Base-by-base conservation (phyloP, 2,329 filamentous ascomycete species). In the Ophiostoma populinum region DNA sequence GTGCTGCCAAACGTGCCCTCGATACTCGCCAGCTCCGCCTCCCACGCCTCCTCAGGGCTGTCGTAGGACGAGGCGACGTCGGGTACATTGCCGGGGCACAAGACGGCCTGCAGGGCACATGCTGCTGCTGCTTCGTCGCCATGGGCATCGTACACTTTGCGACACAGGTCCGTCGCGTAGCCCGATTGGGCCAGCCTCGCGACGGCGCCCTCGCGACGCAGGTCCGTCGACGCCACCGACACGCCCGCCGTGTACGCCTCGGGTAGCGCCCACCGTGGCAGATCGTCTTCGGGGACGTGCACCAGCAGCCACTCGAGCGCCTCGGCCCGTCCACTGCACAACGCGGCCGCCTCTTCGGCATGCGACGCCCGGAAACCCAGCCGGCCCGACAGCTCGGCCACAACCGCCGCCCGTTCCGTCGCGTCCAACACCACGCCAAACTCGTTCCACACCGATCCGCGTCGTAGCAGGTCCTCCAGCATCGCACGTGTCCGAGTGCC, bases 301-400 rank as follows among this genome's bases (percentile, higher is more conserved):
- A 95, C 86, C 32, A 98, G 67, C 12, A 98, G 66, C 90, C 90
- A 98, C 53, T 95, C 87, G 3, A 98, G 65, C 12, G 83, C 77
- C 56, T 98, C 90, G 51, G 94, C 86, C 20, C 79, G 69, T 51
- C 93, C 85, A 53, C 87, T 92, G 59, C 86, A 94, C 47, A 86
- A 74, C 29, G 73, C 73, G 1, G 80, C 71, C 7, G 90, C 87
- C 56, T 98, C 90, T 49, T 92, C 75, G 26, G 86, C 71, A 50
- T 98, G 90, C 47, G 79, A 92, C 47, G 65, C 67, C n/a, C 87
- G 75, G 53, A 98, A 98, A 0, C 83, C 86, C 34, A 92, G 65
- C n/a, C 63, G 68, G 8, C n/a, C 17, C 16, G 64, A 65, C 24
- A 95, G 66, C 47, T 92, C 81, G 12, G 74, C 66, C n/a, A 82